Percentiles rank a stretch among this genome's conserved stretches.
Conservation (phyloP, 495 filamentous ascomycete genomes). For the Lasiosphaeria miniovina region DNA sequence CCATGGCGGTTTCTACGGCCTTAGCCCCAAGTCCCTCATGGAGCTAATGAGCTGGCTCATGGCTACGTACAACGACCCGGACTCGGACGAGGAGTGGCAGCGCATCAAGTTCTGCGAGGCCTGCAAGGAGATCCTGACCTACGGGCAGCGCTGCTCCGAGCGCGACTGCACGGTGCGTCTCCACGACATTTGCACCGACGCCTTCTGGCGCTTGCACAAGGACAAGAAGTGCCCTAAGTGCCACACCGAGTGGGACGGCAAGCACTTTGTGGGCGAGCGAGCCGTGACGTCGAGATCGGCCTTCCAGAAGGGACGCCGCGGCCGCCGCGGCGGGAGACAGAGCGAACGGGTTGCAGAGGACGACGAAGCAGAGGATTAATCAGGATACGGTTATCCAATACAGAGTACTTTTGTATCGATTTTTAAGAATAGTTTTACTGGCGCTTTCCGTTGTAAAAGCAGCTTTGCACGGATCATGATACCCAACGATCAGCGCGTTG, state of each 20-base stretch:
- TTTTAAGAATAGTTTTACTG: too few species aligned
- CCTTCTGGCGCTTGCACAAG: constrained; percentile 62
- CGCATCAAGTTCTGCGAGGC: constrained; percentile 84
- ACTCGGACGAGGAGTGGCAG: constrained; percentile 56
- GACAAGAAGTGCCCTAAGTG: constrained; percentile 72
- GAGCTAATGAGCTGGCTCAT: constrained; percentile 81
- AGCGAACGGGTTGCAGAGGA: constrained; percentile 24
- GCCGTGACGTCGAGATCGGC: constrained; percentile 56
- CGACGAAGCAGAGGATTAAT: constrained; percentile 24
- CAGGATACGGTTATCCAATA: neutral
- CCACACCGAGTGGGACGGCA: constrained; percentile 66
- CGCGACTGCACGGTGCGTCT: constrained; percentile 65
- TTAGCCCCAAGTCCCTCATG: constrained; percentile 74
- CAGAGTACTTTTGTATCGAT: too few species aligned
- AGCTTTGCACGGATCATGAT: neutral
- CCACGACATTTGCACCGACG: constrained; percentile 72
- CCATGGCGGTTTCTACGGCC: constrained; percentile 64
- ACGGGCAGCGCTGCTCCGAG: constrained; percentile 77
- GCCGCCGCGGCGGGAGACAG: constrained; percentile 24
- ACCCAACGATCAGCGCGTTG: constrained; percentile 1
- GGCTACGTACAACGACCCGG: constrained; percentile 76
- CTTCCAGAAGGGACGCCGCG: constrained; percentile 38
- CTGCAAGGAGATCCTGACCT: constrained; percentile 86
- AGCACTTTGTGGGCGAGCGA: constrained; percentile 77
- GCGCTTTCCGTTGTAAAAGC: too few species aligned